phyloP scores from a whole-genome alignment of 2,329 filamentous ascomycete genomes.

The Calonectria pseudoreteaudii region DNA sequence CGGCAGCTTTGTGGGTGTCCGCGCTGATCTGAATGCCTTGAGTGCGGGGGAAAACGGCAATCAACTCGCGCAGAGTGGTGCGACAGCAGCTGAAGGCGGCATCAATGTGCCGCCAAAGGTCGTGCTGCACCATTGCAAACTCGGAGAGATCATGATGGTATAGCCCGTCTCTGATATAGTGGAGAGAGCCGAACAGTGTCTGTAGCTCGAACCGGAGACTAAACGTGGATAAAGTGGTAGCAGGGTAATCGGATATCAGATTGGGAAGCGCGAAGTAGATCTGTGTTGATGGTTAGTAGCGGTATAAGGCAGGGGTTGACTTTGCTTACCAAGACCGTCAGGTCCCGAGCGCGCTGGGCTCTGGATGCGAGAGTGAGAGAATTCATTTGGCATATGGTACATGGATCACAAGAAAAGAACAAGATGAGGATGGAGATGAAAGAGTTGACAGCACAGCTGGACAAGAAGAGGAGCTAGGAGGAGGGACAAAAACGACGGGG shows the following conservation, averaged over 20 bases:
- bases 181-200: background rate
- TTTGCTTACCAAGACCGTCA: background rate
- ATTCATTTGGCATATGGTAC: background rate
- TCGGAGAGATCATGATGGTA: slow-evolving; percentile 35
- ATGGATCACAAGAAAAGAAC: background rate
- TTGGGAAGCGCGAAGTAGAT: background rate
- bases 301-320: background rate
- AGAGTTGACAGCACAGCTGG: background rate
- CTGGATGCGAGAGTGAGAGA: background rate
- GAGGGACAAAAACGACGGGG: background rate
- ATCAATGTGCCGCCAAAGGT: slow-evolving; percentile 39
- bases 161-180: slow-evolving; percentile 1
- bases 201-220: background rate
- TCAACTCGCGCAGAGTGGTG: slow-evolving; percentile 8
- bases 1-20: slow-evolving; percentile 2
- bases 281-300: background rate
- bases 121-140: slow-evolving; percentile 33
- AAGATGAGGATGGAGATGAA: background rate
- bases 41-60: background rate
- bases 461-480: background rate
- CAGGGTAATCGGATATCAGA: background rate
- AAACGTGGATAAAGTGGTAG: background rate
- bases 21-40: background rate
- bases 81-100: slow-evolving; percentile 23
- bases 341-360: background rate